phyloP scores from a whole-genome alignment of 2,329 filamentous ascomycete species.

The Fusarium denticulatum region DNA sequence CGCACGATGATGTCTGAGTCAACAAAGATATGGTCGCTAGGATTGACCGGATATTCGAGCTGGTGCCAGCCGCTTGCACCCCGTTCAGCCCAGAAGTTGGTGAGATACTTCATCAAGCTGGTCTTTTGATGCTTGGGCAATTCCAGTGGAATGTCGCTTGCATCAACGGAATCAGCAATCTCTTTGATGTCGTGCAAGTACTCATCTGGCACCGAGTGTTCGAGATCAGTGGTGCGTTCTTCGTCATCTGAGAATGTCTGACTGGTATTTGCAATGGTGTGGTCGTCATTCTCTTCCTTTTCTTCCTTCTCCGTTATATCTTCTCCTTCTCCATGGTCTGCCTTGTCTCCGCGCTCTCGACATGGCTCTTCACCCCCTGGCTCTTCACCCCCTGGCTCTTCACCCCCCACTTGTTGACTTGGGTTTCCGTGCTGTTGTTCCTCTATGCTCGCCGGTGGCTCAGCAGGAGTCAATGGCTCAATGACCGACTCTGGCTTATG shows the following conservation, averaged over 20 bases:
- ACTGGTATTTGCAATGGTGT: conserved; percentile 45
- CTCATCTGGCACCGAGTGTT: conserved; percentile 75
- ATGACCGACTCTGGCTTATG: conserved; percentile 27
- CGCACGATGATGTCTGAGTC: conserved; percentile 97
- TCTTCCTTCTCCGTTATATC: conserved; percentile 42
- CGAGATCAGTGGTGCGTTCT: conserved; percentile 74
- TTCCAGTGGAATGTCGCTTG: conserved; percentile 72
- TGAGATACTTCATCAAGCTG: conserved; percentile 93
- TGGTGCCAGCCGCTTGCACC: conserved; percentile 94
- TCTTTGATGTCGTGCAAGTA: conserved; percentile 71
- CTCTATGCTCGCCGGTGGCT: conserved; percentile 36
- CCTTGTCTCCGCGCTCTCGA: conserved; percentile 33
- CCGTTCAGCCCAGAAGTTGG: conserved; percentile 97
- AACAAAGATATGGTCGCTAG: conserved; percentile 93
- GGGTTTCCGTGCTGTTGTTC: conserved; percentile 39
- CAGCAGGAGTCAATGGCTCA: conserved; percentile 40
- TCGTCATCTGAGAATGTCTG: conserved; percentile 76
- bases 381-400: too few relatives aligned
- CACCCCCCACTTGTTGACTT: conserved; percentile 42
- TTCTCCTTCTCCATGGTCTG: conserved; percentile 27
- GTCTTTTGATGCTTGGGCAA: conserved; percentile 93
- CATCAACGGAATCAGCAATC: conserved; percentile 70
- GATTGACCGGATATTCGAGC: conserved; percentile 89
- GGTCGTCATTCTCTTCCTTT: conserved; percentile 45
- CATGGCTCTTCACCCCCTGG: conserved; percentile 43